Evolutionary conservation across 1,139 yeast genomes (phyloP), one percentile per base, ranked within the genome.

Genomic region (Diutina neorugosa): DNA sequence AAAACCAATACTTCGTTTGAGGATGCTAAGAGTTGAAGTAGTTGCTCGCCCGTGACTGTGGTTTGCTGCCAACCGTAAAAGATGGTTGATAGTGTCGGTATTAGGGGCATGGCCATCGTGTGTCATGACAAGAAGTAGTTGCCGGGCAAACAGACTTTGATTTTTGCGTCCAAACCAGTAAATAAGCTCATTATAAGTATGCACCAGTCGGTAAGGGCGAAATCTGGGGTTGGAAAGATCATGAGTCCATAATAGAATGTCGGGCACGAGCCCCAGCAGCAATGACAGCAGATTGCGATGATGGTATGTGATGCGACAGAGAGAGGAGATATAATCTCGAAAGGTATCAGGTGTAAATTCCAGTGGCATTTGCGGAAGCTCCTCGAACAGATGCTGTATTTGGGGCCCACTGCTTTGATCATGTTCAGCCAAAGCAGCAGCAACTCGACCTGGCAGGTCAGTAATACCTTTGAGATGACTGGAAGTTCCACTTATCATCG

Each of bases 61-160:
- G n/a, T 63, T 62, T 50, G 61, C 59, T 51, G 70, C 63, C 18
- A 69, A 58, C 53, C 68, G 67, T 42, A 74, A 59, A 47, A 74
- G 62, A 52, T 64, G 61, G 58, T 74, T 74, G 54, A 74, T 70
- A 52, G 78, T 74, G 46, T 70, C 74, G 25, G 69, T 64, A 56
- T 73, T 69, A 12, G 74, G 73, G n/a, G 56, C 56, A 53, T 71
- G 73, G 2, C 76, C 76, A 53, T 74, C 78, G 54, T 69, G 65
- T 44, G 68, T 65, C 78, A 74, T 73, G 44, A 71, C 74, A 44
- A 74, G 59, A 12, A 74, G 60, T 18, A 74, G 56, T 55, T 71
- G 74, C 34, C 77, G 58, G 3, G 78, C 75, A 61, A 74, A 74
- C 25, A 71, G 49, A 44, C 44, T 50, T 27, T 46, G 50, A n/a